phyloP scores from a whole-genome alignment of 2,329 filamentous ascomycete species.

The Drechslera avenae region DNA sequence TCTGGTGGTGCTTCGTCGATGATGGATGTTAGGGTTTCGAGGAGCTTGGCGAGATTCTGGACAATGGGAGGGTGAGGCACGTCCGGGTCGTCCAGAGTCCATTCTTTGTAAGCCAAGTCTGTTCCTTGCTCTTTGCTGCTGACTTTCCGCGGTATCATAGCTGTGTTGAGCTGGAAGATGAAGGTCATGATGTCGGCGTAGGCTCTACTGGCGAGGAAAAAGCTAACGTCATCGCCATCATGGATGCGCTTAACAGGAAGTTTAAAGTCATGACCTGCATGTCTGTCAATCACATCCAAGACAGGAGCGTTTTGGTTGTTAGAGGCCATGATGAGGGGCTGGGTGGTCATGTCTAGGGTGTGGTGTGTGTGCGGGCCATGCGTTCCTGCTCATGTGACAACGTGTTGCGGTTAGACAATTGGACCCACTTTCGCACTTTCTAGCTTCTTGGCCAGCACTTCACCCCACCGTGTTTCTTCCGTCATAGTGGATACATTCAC shows the following conservation, averaged over 20 bases:
- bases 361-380: not conserved
- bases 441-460: not conserved
- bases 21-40: slow-evolving; percentile 68
- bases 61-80: slow-evolving; percentile 63
- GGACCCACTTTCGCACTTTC: slow-evolving; percentile 8
- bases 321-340: slow-evolving; percentile 30
- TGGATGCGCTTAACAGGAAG: slow-evolving; percentile 81
- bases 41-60: slow-evolving; percentile 66
- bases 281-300: slow-evolving; percentile 29
- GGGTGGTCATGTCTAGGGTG: slow-evolving; percentile 6
- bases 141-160: slow-evolving; percentile 74
- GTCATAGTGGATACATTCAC: not conserved
- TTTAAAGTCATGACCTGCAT: slow-evolving; percentile 57
- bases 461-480: slow-evolving; percentile 1
- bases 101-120: slow-evolving; percentile 56
- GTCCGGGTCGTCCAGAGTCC: slow-evolving; percentile 53
- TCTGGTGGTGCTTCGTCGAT: slow-evolving; percentile 83
- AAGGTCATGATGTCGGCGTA: slow-evolving; percentile 89
- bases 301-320: slow-evolving; percentile 22
- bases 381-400: slow-evolving; percentile 24
- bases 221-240: slow-evolving; percentile 78
- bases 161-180: slow-evolving; percentile 84
- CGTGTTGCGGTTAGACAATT: slow-evolving; percentile 22
- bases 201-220: slow-evolving; percentile 79
- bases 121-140: slow-evolving; percentile 40